A percentile compares a stretch with the other conserved stretches of the same genome.
phyloP scores from a whole-genome alignment of 1,284 basidiomycete species.

The Austroboletus novae-zelandiae region DNA sequence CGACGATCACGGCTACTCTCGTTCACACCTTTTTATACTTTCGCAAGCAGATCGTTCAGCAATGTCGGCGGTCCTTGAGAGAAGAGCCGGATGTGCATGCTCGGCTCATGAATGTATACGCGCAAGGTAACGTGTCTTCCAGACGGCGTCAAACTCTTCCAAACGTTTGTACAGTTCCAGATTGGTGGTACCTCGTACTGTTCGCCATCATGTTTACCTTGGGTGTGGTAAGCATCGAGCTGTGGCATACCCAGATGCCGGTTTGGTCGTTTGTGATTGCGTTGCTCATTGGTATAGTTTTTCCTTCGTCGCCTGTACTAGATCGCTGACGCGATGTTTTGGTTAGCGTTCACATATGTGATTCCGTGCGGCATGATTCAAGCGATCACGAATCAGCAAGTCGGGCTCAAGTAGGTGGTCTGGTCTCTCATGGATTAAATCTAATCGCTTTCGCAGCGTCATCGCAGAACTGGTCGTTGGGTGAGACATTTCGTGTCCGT shows the following conservation, averaged over 20 bases:
- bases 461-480: slow-evolving; percentile 50
- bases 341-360: slow-evolving; percentile 39
- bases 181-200: slow-evolving; percentile 33
- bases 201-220: slow-evolving; percentile 46
- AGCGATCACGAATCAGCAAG: slow-evolving; percentile 45
- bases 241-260: slow-evolving; percentile 55
- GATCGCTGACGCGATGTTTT: slow-evolving; percentile 4
- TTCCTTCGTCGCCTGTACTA: background rate
- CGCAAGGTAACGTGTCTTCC: slow-evolving; percentile 33
- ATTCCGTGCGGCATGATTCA: slow-evolving; percentile 48
- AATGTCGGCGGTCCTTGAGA: slow-evolving; percentile 44
- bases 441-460: slow-evolving; percentile 25
- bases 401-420: slow-evolving; percentile 37
- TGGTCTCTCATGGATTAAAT: background rate
- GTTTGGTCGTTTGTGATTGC: slow-evolving; percentile 50
- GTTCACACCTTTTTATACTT: slow-evolving; percentile 67
- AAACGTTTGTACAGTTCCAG: slow-evolving; percentile 20
- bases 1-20: slow-evolving; percentile 62
- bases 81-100: slow-evolving; percentile 72
- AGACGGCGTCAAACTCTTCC: too few relatives aligned
- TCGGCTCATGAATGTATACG: slow-evolving; percentile 64
- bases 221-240: slow-evolving; percentile 56
- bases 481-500: slow-evolving; percentile 15
- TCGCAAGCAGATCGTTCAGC: slow-evolving; percentile 55
- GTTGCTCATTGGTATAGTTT: slow-evolving; percentile 35